Evolutionary conservation across 805 yeast species (phyloP).

Genomic region (Limtongia smithiae): DNA sequence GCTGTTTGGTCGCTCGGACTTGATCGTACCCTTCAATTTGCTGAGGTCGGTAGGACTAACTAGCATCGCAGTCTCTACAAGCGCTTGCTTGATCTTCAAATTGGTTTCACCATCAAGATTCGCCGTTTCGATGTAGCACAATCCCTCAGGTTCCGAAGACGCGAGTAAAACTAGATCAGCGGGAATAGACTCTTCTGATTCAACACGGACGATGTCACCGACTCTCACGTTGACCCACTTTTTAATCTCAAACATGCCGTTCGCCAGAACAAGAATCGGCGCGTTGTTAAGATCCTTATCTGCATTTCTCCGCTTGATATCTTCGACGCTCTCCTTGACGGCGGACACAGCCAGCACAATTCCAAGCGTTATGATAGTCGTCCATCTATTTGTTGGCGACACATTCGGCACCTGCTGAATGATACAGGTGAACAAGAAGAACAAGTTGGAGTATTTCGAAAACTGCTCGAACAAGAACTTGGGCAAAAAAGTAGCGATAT

Average conservation of each 20-base stretch:
- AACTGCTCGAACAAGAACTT: constrained; percentile 95
- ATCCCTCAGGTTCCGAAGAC: constrained; percentile 97
- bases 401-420: constrained; percentile 98
- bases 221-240: constrained; percentile 86
- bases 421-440: constrained; percentile 83
- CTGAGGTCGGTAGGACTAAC: constrained; percentile 62
- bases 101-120: constrained; percentile 98
- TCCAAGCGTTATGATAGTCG: constrained; percentile 86
- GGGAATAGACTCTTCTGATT: constrained; percentile 86
- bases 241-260: constrained; percentile 60
- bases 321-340: constrained; percentile 85
- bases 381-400: constrained; percentile 91
- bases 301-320: constrained; percentile 78
- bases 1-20: constrained; percentile 91
- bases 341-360: constrained; percentile 90
- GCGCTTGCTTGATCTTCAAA: constrained; percentile 87
- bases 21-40: constrained; percentile 53
- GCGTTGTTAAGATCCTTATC: constrained; percentile 88
- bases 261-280: constrained; percentile 59
- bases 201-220: constrained; percentile 84
- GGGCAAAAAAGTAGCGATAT: constrained; percentile 86
- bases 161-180: constrained; percentile 83
- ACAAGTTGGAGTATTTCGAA: constrained; percentile 92
- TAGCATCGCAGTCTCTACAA: constrained; percentile 67
- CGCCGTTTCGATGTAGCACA: constrained; percentile 96